Conservation (phyloP, 2,329 filamentous ascomycete genomes). For the Ascochyta fabae region DNA sequence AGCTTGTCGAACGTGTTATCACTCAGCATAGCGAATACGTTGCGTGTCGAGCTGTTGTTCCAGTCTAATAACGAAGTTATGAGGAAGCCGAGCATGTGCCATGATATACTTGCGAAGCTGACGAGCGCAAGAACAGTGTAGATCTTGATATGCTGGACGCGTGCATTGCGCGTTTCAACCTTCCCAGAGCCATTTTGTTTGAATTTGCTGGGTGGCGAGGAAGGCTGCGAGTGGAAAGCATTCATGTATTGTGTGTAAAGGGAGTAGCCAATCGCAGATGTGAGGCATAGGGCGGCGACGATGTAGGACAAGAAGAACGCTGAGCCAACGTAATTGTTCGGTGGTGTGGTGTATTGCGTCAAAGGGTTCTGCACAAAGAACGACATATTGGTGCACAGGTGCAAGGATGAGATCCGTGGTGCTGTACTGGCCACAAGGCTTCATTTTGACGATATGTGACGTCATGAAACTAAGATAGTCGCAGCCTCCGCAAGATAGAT, state of each 20-base stretch:
- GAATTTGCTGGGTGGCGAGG: slow-evolving; percentile 1
- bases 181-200: slow-evolving; percentile 8
- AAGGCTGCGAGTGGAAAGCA: background rate
- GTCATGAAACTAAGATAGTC: slow-evolving; percentile 34
- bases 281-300: slow-evolving; percentile 32
- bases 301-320: slow-evolving; percentile 43
- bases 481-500: slow-evolving; percentile 11
- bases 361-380: background rate
- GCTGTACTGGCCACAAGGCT: background rate
- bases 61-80: slow-evolving; percentile 33
- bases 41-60: slow-evolving; percentile 9
- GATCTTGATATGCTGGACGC: slow-evolving; percentile 34
- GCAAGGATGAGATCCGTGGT: background rate
- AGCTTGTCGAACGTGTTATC: slow-evolving; percentile 11
- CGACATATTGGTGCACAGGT: background rate
- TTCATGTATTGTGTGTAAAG: slow-evolving; percentile 28
- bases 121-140: slow-evolving; percentile 35
- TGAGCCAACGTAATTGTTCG: slow-evolving; percentile 40
- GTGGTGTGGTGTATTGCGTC: slow-evolving; percentile 25
- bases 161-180: slow-evolving; percentile 22
- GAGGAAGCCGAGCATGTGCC: slow-evolving; percentile 43
- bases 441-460: slow-evolving; percentile 27
- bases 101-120: slow-evolving; percentile 38
- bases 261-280: slow-evolving; percentile 21
- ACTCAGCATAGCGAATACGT: background rate